A percentile compares a stretch with the other conserved stretches of the same genome.
These are phyloP conservation scores for Calonectria pteridis DNA, from an alignment of 2,329 filamentous ascomycete species.

Conservation along the genomic window DNA sequence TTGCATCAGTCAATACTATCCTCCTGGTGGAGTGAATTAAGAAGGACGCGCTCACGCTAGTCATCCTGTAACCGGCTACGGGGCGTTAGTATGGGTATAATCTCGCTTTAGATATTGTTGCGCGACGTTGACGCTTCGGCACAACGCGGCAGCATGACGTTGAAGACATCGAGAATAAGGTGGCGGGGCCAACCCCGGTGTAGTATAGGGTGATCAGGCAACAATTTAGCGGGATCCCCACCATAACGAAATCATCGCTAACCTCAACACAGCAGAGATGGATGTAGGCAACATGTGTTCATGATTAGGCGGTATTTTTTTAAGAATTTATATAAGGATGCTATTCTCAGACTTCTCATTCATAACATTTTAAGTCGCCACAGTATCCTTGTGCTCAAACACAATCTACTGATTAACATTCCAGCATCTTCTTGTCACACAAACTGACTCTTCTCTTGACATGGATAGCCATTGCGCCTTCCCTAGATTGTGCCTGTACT, in stretches of 20 bases:
- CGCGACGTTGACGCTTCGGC: background rate
- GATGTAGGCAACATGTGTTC: background rate
- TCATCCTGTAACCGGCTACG: constrained; percentile 30
- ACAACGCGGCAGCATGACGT: constrained; percentile 4
- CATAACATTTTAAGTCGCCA: background rate
- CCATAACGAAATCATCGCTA: background rate
- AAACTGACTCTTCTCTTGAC: background rate
- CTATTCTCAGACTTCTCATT: background rate
- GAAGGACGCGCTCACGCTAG: constrained; percentile 36
- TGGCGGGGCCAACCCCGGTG: background rate
- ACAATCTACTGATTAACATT: background rate
- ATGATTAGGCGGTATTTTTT: background rate
- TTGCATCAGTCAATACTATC: constrained; percentile 42
- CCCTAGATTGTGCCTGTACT: background rate
- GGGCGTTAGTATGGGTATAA: constrained; percentile 13
- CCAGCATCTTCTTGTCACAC: background rate
- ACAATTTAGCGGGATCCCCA: background rate
- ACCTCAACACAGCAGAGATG: background rate
- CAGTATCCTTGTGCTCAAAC: background rate
- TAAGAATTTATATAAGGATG: background rate
- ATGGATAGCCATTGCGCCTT: background rate
- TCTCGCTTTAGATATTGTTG: background rate
- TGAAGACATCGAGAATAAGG: background rate
- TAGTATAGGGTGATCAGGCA: background rate
- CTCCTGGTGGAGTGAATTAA: background rate